phyloP scores from a whole-genome alignment of 139 green algal species.

The Tetradesmus obliquus region DNA sequence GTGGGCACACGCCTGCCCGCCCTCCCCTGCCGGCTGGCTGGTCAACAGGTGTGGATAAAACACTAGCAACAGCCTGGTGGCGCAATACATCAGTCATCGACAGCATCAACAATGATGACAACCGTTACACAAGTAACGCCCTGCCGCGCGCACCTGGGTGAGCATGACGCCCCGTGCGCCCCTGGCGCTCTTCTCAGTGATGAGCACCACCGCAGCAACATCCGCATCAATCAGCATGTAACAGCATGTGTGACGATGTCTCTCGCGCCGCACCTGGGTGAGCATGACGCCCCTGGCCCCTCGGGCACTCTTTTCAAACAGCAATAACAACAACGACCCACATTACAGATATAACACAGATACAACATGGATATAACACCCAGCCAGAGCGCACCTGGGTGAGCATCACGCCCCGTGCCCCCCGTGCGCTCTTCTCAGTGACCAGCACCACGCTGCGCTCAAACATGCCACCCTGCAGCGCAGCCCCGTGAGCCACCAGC shows the following conservation, averaged over 20 bases:
- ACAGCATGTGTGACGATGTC: no score
- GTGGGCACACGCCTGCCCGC: no score
- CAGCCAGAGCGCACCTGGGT: no score
- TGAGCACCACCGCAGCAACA: constrained; percentile 23
- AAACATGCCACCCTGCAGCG: constrained; percentile 2
- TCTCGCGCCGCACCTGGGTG: constrained; percentile 13
- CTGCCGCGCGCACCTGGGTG: background rate
- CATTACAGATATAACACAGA: no score
- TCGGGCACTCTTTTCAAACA: background rate
- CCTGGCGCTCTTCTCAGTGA: constrained; percentile 13
- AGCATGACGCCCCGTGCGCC: background rate
- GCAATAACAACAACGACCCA: background rate
- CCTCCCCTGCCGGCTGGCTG: no score
- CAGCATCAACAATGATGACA: no score
- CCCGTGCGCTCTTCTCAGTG: background rate
- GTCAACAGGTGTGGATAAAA: no score
- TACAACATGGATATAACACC: no score
- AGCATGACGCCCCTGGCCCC: background rate
- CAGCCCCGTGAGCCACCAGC: background rate
- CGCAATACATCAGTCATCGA: no score
- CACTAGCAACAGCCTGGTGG: no score
- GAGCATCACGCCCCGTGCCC: background rate
- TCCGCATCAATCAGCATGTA: no score
- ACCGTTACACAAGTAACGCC: no score
- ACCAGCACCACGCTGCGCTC: constrained; percentile 6